phyloP scores from a whole-genome alignment of 192 early-diverging fungal genomes.

The Spizellomyces punctatus region DNA sequence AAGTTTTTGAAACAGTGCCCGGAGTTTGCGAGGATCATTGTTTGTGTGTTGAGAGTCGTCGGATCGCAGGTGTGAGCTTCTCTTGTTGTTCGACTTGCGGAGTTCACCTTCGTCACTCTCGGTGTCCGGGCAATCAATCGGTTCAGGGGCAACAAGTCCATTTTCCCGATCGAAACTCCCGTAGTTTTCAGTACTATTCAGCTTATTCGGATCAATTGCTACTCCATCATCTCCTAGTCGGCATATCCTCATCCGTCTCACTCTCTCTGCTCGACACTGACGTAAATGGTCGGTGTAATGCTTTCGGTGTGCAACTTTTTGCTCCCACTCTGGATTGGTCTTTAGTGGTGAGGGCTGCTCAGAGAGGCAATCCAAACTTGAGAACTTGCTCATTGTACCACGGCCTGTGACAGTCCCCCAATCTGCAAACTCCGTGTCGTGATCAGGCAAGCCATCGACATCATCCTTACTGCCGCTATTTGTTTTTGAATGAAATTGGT shows the following conservation, averaged over 20 bases:
- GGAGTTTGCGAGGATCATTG: slow-evolving; percentile 26
- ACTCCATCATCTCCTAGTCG: slow-evolving; percentile 47
- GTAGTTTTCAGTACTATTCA: slow-evolving; percentile 15
- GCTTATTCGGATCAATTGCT: slow-evolving; percentile 15
- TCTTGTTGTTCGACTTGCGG: not conserved
- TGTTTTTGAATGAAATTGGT: not conserved
- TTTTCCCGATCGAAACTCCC: slow-evolving; percentile 36
- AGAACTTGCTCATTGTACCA: too few species aligned
- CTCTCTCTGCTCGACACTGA: slow-evolving; percentile 24
- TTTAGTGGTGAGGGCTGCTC: not conserved
- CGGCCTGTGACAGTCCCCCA: not conserved
- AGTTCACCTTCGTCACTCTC: not conserved
- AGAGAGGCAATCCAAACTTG: too few species aligned
- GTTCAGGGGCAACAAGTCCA: slow-evolving; percentile 44
- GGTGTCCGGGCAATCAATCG: slow-evolving; percentile 26
- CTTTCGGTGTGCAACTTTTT: slow-evolving; percentile 42
- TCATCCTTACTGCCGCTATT: not conserved
- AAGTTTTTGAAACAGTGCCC: slow-evolving; percentile 29
- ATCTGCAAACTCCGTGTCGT: not conserved
- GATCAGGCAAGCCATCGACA: not conserved
- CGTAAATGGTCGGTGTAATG: slow-evolving; percentile 45
- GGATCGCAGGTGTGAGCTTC: too few species aligned
- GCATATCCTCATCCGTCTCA: slow-evolving; percentile 22
- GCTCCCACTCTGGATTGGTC: slow-evolving; percentile 37
- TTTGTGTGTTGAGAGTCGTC: not conserved